These are phyloP conservation scores for Malassezia pachydermatis DNA, from an alignment of 1,284 basidiomycete species.

Conservation along the genomic window DNA sequence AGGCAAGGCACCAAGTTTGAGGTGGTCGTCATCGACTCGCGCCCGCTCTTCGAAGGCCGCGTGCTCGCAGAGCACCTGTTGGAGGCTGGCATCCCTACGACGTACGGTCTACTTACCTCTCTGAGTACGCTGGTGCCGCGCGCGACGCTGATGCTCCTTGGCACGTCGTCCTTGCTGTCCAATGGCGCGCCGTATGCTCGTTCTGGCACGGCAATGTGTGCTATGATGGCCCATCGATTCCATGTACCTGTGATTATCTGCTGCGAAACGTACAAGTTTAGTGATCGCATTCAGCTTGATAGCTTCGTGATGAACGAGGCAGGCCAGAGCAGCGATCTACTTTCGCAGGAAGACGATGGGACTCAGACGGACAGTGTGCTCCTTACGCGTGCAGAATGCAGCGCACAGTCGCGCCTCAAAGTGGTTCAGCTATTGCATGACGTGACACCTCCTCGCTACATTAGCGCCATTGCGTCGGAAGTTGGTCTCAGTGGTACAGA, in stretches of 20 bases:
- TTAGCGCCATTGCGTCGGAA: conserved; percentile 43
- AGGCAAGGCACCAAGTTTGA: conserved; percentile 60
- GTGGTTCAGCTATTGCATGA: conserved; percentile 44
- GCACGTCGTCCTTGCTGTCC: conserved; percentile 84
- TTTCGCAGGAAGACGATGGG: conserved; percentile 19
- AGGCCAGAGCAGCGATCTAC: conserved; percentile 27
- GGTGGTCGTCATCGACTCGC: conserved; percentile 86
- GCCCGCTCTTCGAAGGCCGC: conserved; percentile 79
- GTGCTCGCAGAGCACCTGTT: conserved; percentile 62
- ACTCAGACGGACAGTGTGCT: conserved; percentile 11
- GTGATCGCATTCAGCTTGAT: conserved; percentile 83
- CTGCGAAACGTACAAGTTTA: conserved; percentile 97
- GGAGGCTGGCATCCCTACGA: conserved; percentile 68
- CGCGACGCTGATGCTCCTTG: conserved; percentile 72
- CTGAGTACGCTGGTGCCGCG: conserved; percentile 71
- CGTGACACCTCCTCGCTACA: conserved; percentile 42
- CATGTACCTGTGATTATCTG: conserved; percentile 89
- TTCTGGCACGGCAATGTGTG: conserved; percentile 86
- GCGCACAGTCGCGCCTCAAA: conserved; percentile 22
- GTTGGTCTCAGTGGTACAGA: conserved; percentile 44
- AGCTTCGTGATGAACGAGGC: conserved; percentile 93
- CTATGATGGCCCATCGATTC: conserved; percentile 84
- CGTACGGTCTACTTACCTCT: conserved; percentile 81
- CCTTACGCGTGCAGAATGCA: conserved; percentile 26
- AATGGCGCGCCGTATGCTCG: conserved; percentile 90